A percentile compares a stretch with the other conserved stretches of the same genome.
phyloP scores from a whole-genome alignment of 2,329 filamentous ascomycete genomes.

The Amauroascus niger region DNA sequence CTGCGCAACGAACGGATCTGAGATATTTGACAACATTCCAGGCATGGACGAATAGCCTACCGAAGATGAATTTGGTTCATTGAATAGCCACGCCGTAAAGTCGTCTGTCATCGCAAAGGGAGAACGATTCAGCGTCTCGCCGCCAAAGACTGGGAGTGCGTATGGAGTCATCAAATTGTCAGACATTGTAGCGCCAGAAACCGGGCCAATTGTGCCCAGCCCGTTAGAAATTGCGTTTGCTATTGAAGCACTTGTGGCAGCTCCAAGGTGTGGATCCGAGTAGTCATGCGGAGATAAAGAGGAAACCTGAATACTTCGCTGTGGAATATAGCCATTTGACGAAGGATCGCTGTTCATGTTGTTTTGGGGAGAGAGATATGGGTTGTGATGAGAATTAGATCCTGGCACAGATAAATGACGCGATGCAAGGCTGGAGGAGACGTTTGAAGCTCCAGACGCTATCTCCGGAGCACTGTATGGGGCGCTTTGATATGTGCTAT shows the following conservation, averaged over 20 bases:
- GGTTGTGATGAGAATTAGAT: conserved; percentile 11
- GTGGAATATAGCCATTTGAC: conserved; percentile 13
- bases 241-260: conserved; percentile 21
- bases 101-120: conserved; percentile 83
- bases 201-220: conserved; percentile 22
- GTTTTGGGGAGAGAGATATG: conserved; percentile 19
- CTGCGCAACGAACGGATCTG: conserved; percentile 33
- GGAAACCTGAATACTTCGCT: conserved; percentile 1
- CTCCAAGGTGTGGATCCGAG: conserved; percentile 9
- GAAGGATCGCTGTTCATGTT: conserved; percentile 15
- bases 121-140: conserved; percentile 72
- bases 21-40: conserved; percentile 34
- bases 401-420: conserved; percentile 16
- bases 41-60: conserved; percentile 40
- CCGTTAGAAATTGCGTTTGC: conserved; percentile 23
- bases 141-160: conserved; percentile 76
- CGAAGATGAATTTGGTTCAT: conserved; percentile 50
- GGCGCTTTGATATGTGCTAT: conserved; percentile 14
- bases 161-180: conserved; percentile 32
- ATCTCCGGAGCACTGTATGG: conserved; percentile 15
- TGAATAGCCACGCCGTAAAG: conserved; percentile 77
- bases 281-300: conserved; percentile 7
- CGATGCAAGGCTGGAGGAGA: conserved; percentile 12
- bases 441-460: conserved; percentile 5
- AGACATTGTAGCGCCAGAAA: conserved; percentile 21